Evolutionary conservation across 1,284 basidiomycete species (phyloP), one percentile per base, ranked within the genome.

Genomic region (Boletus semigastroideus): DNA sequence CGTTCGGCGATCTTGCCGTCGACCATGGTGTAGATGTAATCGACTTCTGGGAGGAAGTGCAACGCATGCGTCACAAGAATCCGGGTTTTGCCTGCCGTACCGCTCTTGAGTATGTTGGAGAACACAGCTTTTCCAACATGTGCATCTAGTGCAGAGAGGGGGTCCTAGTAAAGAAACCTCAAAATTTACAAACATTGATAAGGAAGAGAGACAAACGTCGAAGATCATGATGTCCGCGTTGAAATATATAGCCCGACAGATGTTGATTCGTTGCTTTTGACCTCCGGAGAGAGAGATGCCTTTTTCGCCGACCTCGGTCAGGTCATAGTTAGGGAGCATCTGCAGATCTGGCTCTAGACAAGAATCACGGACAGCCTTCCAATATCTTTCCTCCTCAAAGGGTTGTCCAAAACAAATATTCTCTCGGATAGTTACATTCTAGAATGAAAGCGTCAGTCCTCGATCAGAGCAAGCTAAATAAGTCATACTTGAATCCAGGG

Each of bases 291-390:
- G 78, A 14, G 85, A 87, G 47, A 93, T 88, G n/a, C 87, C 87
- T 76, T 86, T 90, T 71, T 94, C 92, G n/a, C 93, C 93, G 46
- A 96, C 94, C 67, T 94, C 90, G 0, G 94, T 96, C 56, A 87
- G 65, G 63, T 97, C 87, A 4, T 86, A 84, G 49, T 81, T 74
- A 2, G 85, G 82, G 16, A 89, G 74, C 54, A 86, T 74, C 43
- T 80, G 80, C 31, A 89, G 67, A 65, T 89, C 86, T 11, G 79
- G 72, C 54, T 84, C 82, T 30, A 90, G 74, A 58, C 80, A 86
- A 0, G 84, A 75, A 56, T 84, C 82, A 13, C 74, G 70, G 22
- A 89, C 72, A 5, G 79, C 84, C 22, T 75, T 74, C 79, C 80
- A 82, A 64, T 87, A 89, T 16, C 78, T 72, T 54, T 78, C 76